phyloP scores from a whole-genome alignment of 345 rosid genomes.

The Fremontodendron californicum region DNA sequence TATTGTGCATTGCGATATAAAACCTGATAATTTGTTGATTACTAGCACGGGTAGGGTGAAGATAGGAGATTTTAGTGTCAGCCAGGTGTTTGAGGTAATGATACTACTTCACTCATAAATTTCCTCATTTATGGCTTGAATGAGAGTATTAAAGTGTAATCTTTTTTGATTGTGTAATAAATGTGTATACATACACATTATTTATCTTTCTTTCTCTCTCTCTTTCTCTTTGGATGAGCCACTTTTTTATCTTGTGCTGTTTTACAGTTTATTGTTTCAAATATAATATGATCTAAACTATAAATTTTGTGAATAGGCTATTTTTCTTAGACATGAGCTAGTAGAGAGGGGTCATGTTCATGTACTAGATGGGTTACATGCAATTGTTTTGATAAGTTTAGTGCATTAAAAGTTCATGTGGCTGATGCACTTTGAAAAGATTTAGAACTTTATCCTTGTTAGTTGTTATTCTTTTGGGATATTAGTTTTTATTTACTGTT shows the following conservation, averaged over 20 bases:
- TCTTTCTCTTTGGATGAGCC: neutral
- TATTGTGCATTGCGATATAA: slow-evolving; percentile 94
- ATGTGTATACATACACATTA: neutral
- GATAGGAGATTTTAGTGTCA: slow-evolving; percentile 97
- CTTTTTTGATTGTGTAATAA: neutral
- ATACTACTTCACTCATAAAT: slow-evolving; percentile 6
- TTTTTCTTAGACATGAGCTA: neutral
- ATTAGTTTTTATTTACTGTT: neutral
- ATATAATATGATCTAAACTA: neutral
- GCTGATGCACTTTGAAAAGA: neutral
- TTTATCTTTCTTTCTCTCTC: neutral
- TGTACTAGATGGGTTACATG: neutral
- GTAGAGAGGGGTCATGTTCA: neutral
- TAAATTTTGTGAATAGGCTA: neutral
- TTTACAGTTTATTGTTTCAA: neutral
- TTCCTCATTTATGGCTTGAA: neutral
- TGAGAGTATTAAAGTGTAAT: neutral
- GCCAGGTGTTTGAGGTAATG: slow-evolving; percentile 94
- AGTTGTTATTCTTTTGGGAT: neutral
- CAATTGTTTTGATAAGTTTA: neutral
- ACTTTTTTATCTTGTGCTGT: neutral
- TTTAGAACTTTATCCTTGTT: neutral
- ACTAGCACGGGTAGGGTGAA: slow-evolving; percentile 72
- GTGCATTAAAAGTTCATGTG: neutral
- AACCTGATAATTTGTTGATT: slow-evolving; percentile 95